phyloP scores from a whole-genome alignment of 2,329 filamentous ascomycete genomes.

The Trichoderma cornu-damae region DNA sequence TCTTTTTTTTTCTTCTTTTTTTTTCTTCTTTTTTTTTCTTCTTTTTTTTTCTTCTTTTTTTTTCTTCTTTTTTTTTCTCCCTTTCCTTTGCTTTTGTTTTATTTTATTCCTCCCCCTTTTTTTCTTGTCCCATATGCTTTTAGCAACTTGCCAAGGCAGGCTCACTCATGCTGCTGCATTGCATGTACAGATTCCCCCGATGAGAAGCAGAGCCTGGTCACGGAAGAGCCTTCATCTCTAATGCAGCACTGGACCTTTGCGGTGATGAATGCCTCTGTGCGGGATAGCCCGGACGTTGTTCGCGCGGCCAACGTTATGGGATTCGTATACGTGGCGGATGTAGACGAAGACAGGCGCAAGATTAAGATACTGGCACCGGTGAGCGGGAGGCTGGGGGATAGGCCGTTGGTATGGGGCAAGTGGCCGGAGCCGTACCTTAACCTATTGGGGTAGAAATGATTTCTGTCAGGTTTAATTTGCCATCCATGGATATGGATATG shows the following conservation, averaged over 20 bases:
- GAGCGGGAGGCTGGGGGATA: constrained; percentile 70
- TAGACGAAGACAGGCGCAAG: constrained; percentile 77
- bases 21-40: too few relatives aligned
- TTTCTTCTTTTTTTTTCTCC: too few relatives aligned
- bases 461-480: too few relatives aligned
- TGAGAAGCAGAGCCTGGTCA: constrained; percentile 48
- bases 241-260: constrained; percentile 81
- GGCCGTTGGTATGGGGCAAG: constrained; percentile 75
- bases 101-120: too few relatives aligned
- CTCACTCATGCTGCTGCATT: constrained; percentile 8
- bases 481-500: too few relatives aligned
- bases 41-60: too few relatives aligned
- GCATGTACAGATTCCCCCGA: constrained; percentile 22
- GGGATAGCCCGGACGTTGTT: constrained; percentile 66
- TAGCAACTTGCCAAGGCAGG: not conserved
- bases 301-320: constrained; percentile 81
- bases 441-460: constrained; percentile 53
- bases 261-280: constrained; percentile 70
- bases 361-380: constrained; percentile 79
- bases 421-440: constrained; percentile 86
- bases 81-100: too few relatives aligned
- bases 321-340: constrained; percentile 87
- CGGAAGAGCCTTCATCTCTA: constrained; percentile 57
- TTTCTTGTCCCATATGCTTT: not conserved
- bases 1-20: too few relatives aligned